Evolutionary conservation across 225 moss, liverwort and hornwort genomes (phyloP).

Genomic region (Straminergon stramineum): DNA sequence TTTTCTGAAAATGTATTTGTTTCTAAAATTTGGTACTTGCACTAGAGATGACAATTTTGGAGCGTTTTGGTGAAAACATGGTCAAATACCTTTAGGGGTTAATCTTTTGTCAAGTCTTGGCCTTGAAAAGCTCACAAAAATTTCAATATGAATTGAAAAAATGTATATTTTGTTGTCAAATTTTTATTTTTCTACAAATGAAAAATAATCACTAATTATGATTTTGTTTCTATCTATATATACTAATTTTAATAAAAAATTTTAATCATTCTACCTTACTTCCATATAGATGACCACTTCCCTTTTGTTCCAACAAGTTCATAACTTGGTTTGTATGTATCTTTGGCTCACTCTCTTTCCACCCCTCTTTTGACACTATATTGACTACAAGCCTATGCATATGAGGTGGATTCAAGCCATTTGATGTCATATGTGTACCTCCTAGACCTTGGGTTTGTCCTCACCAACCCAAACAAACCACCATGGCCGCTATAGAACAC

Average conservation of each 20-base stretch:
- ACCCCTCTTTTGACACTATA: not conserved
- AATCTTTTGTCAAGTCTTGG: no score
- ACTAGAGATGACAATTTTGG: no score
- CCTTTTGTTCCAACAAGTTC: not conserved
- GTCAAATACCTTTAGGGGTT: no score
- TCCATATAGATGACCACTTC: no score
- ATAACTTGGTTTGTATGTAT: accelerated
- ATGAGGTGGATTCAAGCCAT: not conserved
- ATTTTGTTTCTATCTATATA: not conserved
- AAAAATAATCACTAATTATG: not conserved
- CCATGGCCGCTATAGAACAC: accelerated
- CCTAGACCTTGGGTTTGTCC: accelerated
- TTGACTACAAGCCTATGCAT: no score
- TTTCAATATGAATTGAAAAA: no score
- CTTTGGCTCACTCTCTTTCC: accelerated
- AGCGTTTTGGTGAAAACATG: no score
- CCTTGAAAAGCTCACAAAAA: no score
- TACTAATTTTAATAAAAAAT: not conserved
- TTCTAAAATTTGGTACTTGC: no score
- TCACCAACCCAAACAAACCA: accelerated
- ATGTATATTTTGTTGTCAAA: no score
- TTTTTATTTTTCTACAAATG: not conserved
- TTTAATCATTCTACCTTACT: no score
- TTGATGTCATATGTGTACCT: not conserved
- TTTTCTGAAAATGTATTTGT: no score